These are phyloP conservation scores for Penicillium turbatum DNA, from an alignment of 495 filamentous ascomycete genomes.

Conservation along the genomic window DNA sequence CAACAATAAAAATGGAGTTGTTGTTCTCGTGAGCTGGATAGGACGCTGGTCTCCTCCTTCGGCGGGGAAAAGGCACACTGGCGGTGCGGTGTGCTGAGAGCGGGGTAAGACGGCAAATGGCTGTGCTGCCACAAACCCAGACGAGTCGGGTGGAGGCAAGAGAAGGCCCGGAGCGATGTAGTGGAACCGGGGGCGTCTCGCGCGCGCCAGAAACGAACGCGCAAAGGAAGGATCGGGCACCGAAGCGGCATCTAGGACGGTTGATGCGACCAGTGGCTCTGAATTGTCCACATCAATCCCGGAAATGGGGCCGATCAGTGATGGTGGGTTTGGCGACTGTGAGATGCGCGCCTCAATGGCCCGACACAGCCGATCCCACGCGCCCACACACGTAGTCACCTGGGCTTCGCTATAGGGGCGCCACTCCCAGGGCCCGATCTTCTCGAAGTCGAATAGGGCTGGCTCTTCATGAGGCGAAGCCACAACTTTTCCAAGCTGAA, in stretches of 20 bases:
- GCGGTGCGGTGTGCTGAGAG: conserved; percentile 12
- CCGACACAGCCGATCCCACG: conserved; percentile 14
- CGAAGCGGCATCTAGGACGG: conserved; percentile 12
- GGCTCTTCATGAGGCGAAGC: conserved; percentile 16
- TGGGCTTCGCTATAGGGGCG: conserved; percentile 15
- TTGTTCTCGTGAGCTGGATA: conserved; percentile 12
- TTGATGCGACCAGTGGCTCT: conserved; percentile 11
- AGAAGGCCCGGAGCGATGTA: conserved; percentile 18
- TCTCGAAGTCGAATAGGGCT: conserved; percentile 15
- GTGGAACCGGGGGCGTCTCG: conserved; percentile 11
- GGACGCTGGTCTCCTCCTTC: conserved; percentile 13
- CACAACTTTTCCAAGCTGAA: conserved; percentile 28
- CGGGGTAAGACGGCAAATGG: conserved; percentile 10
- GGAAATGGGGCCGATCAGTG: neutral
- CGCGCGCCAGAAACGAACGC: conserved; percentile 8
- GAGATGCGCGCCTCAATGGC: conserved; percentile 12
- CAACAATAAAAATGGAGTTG: conserved; percentile 7
- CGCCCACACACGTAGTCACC: conserved; percentile 14
- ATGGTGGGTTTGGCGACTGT: conserved; percentile 8
- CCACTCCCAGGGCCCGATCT: conserved; percentile 18
- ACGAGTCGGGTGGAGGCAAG: conserved; percentile 6
- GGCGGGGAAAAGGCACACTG: conserved; percentile 17
- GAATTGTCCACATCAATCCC: conserved; percentile 7
- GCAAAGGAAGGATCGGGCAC: conserved; percentile 14
- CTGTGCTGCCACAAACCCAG: conserved; percentile 10